Evolutionary conservation across 2,329 filamentous ascomycete genomes (phyloP).

Genomic region (Colletotrichum echinochloae): DNA sequence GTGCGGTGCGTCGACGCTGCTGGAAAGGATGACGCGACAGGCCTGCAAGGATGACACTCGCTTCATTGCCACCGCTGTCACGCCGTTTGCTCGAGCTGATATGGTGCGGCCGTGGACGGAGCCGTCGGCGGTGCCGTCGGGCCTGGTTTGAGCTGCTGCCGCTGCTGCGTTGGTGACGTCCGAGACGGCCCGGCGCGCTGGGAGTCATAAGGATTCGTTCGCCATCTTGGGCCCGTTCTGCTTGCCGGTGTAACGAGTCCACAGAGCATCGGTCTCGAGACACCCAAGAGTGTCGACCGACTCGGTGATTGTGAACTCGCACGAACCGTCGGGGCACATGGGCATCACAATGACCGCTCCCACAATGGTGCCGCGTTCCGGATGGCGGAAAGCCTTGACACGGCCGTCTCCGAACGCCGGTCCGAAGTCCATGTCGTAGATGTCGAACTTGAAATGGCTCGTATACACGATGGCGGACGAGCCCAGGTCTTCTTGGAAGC

Average conservation of each 20-base stretch:
- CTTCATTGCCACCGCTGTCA: not conserved
- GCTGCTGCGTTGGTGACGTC: not conserved
- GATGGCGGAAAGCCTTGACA: not conserved
- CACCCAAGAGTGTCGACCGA: not conserved
- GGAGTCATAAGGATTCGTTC: not conserved
- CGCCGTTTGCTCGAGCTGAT: not conserved
- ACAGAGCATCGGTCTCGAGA: not conserved
- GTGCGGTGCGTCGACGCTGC: not conserved
- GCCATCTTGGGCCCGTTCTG: not conserved
- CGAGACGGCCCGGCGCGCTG: not conserved
- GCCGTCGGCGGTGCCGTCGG: not conserved
- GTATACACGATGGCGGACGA: not conserved
- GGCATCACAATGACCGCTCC: not conserved
- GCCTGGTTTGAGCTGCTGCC: not conserved
- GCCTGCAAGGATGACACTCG: not conserved
- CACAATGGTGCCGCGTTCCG: not conserved
- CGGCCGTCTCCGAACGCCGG: not conserved
- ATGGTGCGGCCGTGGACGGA: not conserved
- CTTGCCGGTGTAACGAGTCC: not conserved
- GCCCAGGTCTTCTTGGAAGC: not conserved
- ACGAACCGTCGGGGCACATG: not conserved
- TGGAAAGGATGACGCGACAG: not conserved
- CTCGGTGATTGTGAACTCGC: not conserved
- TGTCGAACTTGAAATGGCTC: not conserved
- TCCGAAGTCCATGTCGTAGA: not conserved